Conservation (phyloP, 352 stramenopile genomes). For the Globisporangium uncinulatum region DNA sequence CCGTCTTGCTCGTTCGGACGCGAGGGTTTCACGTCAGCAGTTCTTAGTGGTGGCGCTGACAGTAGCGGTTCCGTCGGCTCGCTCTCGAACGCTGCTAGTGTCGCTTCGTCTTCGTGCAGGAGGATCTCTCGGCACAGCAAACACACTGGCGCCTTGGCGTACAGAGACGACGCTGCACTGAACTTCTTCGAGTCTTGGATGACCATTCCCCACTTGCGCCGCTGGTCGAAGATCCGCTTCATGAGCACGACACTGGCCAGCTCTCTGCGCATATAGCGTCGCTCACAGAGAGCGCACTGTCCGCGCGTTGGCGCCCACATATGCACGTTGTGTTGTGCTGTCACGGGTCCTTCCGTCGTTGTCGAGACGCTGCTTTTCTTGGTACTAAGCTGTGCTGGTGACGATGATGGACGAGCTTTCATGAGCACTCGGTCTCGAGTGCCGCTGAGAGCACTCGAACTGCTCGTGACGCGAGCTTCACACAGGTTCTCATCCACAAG, state of each 20-base stretch:
- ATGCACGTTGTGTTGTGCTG: neutral
- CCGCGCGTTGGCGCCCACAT: slow-evolving; percentile 24
- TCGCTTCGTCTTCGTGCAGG: slow-evolving; percentile 21
- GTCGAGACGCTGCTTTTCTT: neutral
- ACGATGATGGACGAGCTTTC: slow-evolving; percentile 9
- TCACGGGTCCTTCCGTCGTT: neutral
- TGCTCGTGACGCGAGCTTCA: neutral
- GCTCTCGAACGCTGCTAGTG: slow-evolving; percentile 1
- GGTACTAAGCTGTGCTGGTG: neutral
- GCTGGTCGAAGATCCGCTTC: slow-evolving; percentile 44
- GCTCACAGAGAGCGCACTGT: slow-evolving; percentile 37
- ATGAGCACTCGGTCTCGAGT: slow-evolving; percentile 1
- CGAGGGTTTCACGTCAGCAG: neutral
- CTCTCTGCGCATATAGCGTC: slow-evolving; percentile 34
- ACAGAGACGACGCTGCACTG: slow-evolving; percentile 25
- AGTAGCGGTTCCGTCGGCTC: neutral
- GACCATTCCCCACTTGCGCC: slow-evolving; percentile 37
- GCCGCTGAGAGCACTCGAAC: neutral
- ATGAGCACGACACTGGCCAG: slow-evolving; percentile 37
- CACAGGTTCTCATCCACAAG: slow-evolving; percentile 3
- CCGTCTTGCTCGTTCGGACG: neutral
- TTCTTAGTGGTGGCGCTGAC: neutral
- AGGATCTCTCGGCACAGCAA: slow-evolving; percentile 43
- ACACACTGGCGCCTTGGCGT: slow-evolving; percentile 34
- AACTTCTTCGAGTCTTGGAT: slow-evolving; percentile 44